Conservation (phyloP, 192 early-diverging fungal genomes). For the Mortierella antarctica region DNA sequence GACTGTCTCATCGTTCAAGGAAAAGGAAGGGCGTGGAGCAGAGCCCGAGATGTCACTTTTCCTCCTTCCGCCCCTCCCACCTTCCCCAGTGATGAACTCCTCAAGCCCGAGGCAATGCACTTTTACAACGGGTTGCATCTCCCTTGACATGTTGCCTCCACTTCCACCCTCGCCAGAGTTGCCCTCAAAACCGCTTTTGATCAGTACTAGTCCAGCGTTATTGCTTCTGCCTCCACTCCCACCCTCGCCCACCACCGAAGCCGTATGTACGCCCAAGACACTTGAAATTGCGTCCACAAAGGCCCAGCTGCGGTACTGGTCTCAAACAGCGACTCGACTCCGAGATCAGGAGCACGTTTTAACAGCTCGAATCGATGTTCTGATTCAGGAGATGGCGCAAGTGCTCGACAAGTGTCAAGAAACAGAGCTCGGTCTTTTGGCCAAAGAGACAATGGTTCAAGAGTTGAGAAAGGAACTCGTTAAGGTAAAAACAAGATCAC, state of each 20-base stretch:
- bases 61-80: slow-evolving; percentile 1
- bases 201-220: not conserved
- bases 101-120: not conserved
- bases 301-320: slow-evolving; percentile 14
- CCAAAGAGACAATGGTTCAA: not conserved
- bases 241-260: not conserved
- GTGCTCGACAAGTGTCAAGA: slow-evolving; percentile 12
- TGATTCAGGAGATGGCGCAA: slow-evolving; percentile 18
- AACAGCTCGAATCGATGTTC: slow-evolving; percentile 3
- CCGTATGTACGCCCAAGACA: not conserved
- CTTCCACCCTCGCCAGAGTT: not conserved
- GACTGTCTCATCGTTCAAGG: not conserved
- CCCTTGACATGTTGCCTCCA: no score
- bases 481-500: slow-evolving; percentile 15
- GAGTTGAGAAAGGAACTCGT: slow-evolving; percentile 6
- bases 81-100: not conserved
- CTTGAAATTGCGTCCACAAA: slow-evolving; percentile 9
- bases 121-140: not conserved
- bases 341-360: slow-evolving; percentile 13
- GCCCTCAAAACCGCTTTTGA: not conserved
- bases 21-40: not conserved
- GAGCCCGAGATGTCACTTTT: no score
- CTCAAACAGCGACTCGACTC: slow-evolving; percentile 5
- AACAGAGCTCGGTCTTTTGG: slow-evolving; percentile 3
- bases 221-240: not conserved